Conservation (phyloP, 2,329 filamentous ascomycete species). For the Trichoderma afroharzianum region DNA sequence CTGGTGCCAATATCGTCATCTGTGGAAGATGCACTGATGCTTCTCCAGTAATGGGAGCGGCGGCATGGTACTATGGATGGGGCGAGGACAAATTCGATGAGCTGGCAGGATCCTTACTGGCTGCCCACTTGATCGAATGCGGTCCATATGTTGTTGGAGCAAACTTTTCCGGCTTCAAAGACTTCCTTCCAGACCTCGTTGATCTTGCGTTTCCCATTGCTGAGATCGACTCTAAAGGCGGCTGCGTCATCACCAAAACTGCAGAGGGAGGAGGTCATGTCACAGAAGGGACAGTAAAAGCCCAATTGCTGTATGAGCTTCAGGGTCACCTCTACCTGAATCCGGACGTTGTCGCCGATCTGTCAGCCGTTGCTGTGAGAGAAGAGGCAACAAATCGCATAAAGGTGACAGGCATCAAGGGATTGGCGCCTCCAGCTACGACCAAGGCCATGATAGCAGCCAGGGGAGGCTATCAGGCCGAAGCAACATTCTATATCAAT, state of each 20-base stretch:
- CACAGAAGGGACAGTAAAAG: slow-evolving; percentile 32
- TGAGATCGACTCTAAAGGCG: slow-evolving; percentile 34
- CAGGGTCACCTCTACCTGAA: slow-evolving; percentile 44
- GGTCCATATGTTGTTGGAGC: slow-evolving; percentile 51
- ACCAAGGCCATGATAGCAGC: slow-evolving; percentile 41
- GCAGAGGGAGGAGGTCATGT: slow-evolving; percentile 35
- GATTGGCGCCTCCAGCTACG: slow-evolving; percentile 30
- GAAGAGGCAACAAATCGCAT: slow-evolving; percentile 36
- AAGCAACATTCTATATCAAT: slow-evolving; percentile 41
- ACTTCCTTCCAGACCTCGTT: slow-evolving; percentile 28
- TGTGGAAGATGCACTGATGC: slow-evolving; percentile 49
- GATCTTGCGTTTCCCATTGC: slow-evolving; percentile 38
- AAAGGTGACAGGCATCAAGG: slow-evolving; percentile 29
- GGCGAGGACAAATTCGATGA: slow-evolving; percentile 42
- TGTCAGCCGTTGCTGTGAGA: slow-evolving; percentile 42
- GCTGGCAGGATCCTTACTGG: slow-evolving; percentile 48
- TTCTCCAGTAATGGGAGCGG: slow-evolving; percentile 52
- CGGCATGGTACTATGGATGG: slow-evolving; percentile 56
- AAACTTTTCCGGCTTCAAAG: slow-evolving; percentile 50
- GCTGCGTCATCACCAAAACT: slow-evolving; percentile 35
- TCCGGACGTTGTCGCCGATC: slow-evolving; percentile 40
- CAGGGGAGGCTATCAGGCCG: slow-evolving; percentile 42
- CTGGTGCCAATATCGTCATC: slow-evolving; percentile 46
- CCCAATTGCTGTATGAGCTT: slow-evolving; percentile 44
- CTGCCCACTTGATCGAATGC: slow-evolving; percentile 54